A percentile compares a stretch with the other conserved stretches of the same genome.
Evolutionary conservation across 257 asterid species (phyloP).

Genomic region (Lycium barbarum): DNA sequence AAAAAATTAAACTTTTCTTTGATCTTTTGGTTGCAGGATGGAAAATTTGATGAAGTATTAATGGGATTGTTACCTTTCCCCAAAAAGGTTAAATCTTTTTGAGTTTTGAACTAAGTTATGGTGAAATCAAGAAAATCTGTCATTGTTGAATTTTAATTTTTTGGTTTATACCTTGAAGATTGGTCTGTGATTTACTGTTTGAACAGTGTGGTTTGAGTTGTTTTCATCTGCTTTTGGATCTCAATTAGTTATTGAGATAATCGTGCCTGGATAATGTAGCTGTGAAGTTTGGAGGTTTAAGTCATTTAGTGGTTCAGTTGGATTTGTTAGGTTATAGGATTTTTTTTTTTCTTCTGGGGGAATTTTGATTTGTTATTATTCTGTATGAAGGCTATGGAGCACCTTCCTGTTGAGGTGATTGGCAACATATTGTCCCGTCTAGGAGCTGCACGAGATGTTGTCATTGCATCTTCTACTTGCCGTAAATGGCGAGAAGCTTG

Average conservation of each 20-base stretch:
- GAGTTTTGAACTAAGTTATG: too few relatives aligned
- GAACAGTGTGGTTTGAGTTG: background rate
- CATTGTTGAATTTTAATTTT: constrained; percentile 22
- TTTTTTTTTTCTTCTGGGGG: background rate
- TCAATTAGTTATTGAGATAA: constrained; percentile 9
- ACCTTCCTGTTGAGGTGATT: constrained; percentile 84
- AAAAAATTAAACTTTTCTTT: background rate
- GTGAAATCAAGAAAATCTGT: background rate
- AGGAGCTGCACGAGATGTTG: constrained; percentile 80
- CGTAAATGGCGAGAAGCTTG: constrained; percentile 81
- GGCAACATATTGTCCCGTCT: constrained; percentile 81
- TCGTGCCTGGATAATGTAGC: constrained; percentile 30
- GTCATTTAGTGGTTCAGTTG: constrained; percentile 30
- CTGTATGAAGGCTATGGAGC: constrained; percentile 36
- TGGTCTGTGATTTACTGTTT: too few relatives aligned
- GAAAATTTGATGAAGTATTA: too few relatives aligned
- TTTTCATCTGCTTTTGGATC: constrained; percentile 19
- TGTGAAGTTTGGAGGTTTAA: constrained; percentile 14
- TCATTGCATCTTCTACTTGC: constrained; percentile 83
- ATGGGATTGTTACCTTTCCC: too few relatives aligned
- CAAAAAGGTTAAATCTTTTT: too few relatives aligned
- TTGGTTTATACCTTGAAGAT: too few relatives aligned
- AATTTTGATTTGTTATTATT: too few relatives aligned
- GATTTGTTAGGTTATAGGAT: constrained; percentile 36
- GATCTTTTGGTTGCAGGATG: too few relatives aligned